Base-by-base conservation (phyloP, 148 eudicot species). In the Cornus suecica region DNA sequence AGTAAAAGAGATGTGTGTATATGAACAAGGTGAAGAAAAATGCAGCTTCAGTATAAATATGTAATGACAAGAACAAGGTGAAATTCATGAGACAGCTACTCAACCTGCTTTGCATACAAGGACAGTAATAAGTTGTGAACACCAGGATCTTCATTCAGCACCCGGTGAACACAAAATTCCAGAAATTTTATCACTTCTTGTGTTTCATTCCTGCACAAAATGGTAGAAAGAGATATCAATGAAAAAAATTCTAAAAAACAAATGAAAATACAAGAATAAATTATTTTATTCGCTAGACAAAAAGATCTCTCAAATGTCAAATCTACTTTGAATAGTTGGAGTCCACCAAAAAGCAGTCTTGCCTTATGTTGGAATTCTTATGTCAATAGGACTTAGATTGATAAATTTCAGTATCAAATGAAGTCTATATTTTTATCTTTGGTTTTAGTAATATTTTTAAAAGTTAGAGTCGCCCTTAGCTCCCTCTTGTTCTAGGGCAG, bases 91-190 rank as follows among this genome's bases (percentile, higher is more conserved):
- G 70, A 10, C 63, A 27, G 75, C 31, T 68, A 76, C 68, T 37
- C 32, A 72, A 95, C 99, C 99, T 95, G 94, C 84, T 90, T 95
- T 15, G 99, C 91, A 75, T 95, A 95, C 87, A 95, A 83, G 66
- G 97, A 91, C 69, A 95, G 92, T 82, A 95, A 88, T 83, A 95
- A 80, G 87, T 95, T 95, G 86, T 95, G 99, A 86, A 91, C 86
- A 69, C 99, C 94, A 77, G 97, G 94, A 90, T 95, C 99, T 78
- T 92, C 99, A 85, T 92, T 95, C 83, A 85, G 90, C 85, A 92
- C 74, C 76, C 80, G 89, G 85, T 89, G 99, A 81, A 92, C 92
- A 78, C 97, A 95, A 76, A 86, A 91, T 83, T 95, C 99, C 86
- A 95, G 79, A 78, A 92, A 95, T 81, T 92, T 92, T 66, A 95